Percentiles rank a stretch among this genome's conserved stretches.
These are phyloP conservation scores for Fallopia convolvulus DNA, from an alignment of 148 eudicot genomes.

Conservation along the genomic window DNA sequence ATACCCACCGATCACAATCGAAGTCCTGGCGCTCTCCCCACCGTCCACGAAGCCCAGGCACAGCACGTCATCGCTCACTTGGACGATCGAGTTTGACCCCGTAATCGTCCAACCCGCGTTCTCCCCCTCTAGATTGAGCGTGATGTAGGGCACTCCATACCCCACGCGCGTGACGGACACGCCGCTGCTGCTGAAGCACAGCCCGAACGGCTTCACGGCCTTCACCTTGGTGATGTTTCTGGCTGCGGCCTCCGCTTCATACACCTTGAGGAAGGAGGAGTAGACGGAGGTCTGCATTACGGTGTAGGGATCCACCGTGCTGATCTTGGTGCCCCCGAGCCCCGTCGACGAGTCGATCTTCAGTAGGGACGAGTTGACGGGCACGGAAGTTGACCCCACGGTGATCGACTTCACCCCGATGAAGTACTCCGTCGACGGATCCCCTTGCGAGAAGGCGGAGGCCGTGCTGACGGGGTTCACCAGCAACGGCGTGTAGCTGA, in stretches of 20 bases:
- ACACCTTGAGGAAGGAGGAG: conserved; percentile 25
- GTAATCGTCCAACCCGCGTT: conserved; percentile 35
- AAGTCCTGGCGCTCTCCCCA: conserved; percentile 41
- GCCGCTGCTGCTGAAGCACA: conserved; percentile 28
- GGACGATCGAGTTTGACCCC: conserved; percentile 63
- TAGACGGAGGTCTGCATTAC: conserved; percentile 45
- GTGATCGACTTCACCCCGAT: conserved; percentile 39
- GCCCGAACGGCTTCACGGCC: conserved; percentile 41
- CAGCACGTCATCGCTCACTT: conserved; percentile 33
- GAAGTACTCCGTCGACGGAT: conserved; percentile 56
- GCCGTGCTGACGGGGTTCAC: conserved; percentile 56
- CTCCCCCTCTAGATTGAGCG: conserved; percentile 41
- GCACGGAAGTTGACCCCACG: conserved; percentile 20
- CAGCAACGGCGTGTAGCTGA: conserved; percentile 39
- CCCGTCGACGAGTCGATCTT: conserved; percentile 35
- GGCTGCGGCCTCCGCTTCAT: conserved; percentile 15
- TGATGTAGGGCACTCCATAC: conserved; percentile 38
- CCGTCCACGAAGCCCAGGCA: conserved; percentile 59
- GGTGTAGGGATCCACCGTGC: conserved; percentile 61
- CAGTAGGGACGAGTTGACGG: conserved; percentile 32
- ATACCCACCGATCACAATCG: conserved; percentile 60
- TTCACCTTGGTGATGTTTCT: conserved; percentile 26
- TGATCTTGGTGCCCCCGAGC: conserved; percentile 61
- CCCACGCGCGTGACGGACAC: conserved; percentile 48
- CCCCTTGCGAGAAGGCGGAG: conserved; percentile 28